Percentiles rank a stretch among this genome's conserved stretches.
Conservation (phyloP, 2,329 filamentous ascomycete species). For the Westerdykella ornata region DNA sequence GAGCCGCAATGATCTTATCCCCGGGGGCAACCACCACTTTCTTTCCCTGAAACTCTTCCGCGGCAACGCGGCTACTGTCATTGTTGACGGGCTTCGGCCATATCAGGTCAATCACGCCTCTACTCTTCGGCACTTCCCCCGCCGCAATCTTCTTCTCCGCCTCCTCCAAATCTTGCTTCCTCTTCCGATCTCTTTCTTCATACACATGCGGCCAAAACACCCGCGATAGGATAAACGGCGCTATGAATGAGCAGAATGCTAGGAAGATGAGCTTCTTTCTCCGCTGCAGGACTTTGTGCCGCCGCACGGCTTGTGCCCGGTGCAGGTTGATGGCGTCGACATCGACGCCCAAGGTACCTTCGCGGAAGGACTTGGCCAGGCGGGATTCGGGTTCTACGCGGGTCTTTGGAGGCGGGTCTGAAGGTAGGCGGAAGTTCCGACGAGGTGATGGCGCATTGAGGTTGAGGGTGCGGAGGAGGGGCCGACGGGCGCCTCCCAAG, state of each 20-base stretch:
- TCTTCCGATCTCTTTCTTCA: constrained; percentile 2
- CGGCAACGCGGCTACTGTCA: constrained; percentile 26
- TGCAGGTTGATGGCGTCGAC: constrained; percentile 31
- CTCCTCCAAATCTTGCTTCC: constrained; percentile 17
- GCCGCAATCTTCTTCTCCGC: constrained; percentile 2
- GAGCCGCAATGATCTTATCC: constrained; percentile 50
- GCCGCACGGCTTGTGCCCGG: constrained; percentile 27
- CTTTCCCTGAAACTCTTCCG: constrained; percentile 46
- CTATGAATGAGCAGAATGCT: constrained; percentile 8
- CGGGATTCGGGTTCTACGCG: constrained; percentile 6
- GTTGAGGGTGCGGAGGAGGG: constrained; percentile 26
- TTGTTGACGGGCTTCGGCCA: constrained; percentile 16
- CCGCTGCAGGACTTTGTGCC: constrained; percentile 18
- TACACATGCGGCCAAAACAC: no score
- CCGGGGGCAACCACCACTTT: constrained; percentile 56
- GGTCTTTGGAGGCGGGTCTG: constrained; percentile 9
- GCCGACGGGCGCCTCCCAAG: constrained; percentile 20
- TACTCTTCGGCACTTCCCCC: constrained; percentile 7
- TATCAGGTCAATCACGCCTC: constrained; percentile 21
- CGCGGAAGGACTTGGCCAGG: constrained; percentile 2
- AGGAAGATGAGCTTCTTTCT: constrained; percentile 4
- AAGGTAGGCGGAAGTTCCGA: constrained; percentile 3
- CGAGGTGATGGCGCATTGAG: background rate
- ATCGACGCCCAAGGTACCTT: constrained; percentile 3
- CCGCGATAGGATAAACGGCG: constrained; percentile 31